phyloP scores from a whole-genome alignment of 805 yeast genomes.

The Naumovozyma baii region DNA sequence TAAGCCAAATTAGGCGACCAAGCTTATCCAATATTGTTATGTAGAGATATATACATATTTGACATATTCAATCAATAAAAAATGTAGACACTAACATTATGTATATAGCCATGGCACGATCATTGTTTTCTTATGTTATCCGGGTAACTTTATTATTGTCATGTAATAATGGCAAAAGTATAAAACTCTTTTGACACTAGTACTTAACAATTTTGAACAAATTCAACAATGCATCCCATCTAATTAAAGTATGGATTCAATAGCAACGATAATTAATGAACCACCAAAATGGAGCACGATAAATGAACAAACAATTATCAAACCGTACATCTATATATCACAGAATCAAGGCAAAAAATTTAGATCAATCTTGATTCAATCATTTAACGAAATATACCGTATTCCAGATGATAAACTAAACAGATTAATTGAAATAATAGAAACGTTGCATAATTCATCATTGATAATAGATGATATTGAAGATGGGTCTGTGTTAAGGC shows the following conservation, averaged over 20 bases:
- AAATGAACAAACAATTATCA: slow-evolving; percentile 25
- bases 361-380: slow-evolving; percentile 38
- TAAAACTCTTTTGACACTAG: too few species aligned
- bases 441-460: slow-evolving; percentile 56
- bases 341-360: slow-evolving; percentile 49
- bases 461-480: slow-evolving; percentile 81
- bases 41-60: too few species aligned
- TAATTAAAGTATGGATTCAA: slow-evolving; percentile 1
- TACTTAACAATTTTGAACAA: too few species aligned
- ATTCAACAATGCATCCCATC: too few species aligned
- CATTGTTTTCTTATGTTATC: too few species aligned
- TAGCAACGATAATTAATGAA: slow-evolving; percentile 7
- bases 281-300: slow-evolving; percentile 24
- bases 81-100: too few species aligned
- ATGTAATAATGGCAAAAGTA: too few species aligned
- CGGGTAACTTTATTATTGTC: too few species aligned
- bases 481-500: slow-evolving; percentile 57
- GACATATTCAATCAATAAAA: too few species aligned
- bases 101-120: too few species aligned
- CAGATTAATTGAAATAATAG: slow-evolving; percentile 40
- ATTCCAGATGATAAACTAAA: slow-evolving; percentile 34
- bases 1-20: too few species aligned
- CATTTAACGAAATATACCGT: slow-evolving; percentile 44
- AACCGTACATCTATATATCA: slow-evolving; percentile 44
- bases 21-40: too few species aligned